phyloP scores from a whole-genome alignment of 2,329 filamentous ascomycete species.

The Cucurbitaria berberidis region DNA sequence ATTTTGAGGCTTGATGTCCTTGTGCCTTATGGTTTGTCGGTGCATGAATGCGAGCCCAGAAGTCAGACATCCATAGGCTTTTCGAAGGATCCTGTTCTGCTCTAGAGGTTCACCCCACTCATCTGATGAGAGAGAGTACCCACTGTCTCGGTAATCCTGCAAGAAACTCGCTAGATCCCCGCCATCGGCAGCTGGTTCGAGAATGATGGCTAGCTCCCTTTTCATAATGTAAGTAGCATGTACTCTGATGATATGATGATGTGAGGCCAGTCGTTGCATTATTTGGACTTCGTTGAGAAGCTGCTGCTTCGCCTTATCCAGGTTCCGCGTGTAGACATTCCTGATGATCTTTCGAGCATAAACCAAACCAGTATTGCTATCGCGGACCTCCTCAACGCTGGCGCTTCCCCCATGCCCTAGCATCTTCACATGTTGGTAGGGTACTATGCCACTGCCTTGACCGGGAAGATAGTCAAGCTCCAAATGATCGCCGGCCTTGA shows the following conservation, averaged over 20 bases:
- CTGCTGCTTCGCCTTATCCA: background rate
- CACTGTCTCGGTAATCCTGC: slow-evolving; percentile 10
- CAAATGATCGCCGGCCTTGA: background rate
- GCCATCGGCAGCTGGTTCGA: slow-evolving; percentile 21
- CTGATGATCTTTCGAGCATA: slow-evolving; percentile 16
- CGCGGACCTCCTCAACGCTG: slow-evolving; percentile 12
- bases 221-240: slow-evolving; percentile 13
- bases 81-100: background rate
- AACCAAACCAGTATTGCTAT: slow-evolving; percentile 1
- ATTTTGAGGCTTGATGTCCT: slow-evolving; percentile 30
- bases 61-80: slow-evolving; percentile 22
- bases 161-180: slow-evolving; percentile 25
- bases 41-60: slow-evolving; percentile 20
- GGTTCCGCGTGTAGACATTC: slow-evolving; percentile 5
- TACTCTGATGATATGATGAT: slow-evolving; percentile 17
- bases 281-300: slow-evolving; percentile 17
- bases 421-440: slow-evolving; percentile 7
- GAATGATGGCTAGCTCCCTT: slow-evolving; percentile 14
- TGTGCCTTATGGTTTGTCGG: slow-evolving; percentile 16
- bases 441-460: slow-evolving; percentile 1
- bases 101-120: background rate
- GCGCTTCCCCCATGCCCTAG: slow-evolving; percentile 10
- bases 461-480: background rate
- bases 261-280: slow-evolving; percentile 7
- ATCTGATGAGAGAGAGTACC: background rate